Conservation (phyloP, 2,329 filamentous ascomycete genomes). For the Monilinia aucupariae region DNA sequence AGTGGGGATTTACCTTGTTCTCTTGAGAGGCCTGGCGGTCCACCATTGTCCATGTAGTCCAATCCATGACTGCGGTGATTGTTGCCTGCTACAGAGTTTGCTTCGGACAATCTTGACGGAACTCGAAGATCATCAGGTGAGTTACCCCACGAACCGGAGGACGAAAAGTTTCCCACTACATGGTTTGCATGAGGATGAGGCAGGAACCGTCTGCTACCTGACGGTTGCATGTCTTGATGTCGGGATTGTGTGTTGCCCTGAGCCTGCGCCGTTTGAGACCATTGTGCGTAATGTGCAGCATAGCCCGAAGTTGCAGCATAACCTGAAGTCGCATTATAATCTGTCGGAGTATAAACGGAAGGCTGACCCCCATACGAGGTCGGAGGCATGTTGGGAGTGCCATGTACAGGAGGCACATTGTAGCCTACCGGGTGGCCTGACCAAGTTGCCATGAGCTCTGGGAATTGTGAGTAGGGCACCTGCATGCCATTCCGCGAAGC, state of each 20-base stretch:
- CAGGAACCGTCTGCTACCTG: not conserved
- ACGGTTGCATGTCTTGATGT: not conserved
- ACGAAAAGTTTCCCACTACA: no score
- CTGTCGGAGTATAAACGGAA: not conserved
- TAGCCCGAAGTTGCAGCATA: not conserved
- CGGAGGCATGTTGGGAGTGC: not conserved
- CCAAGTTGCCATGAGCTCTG: not conserved
- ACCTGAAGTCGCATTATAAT: not conserved
- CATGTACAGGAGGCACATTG: not conserved
- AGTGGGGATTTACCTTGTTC: not conserved
- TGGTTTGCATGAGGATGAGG: conserved; percentile 1
- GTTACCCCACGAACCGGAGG: no score
- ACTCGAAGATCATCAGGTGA: not conserved
- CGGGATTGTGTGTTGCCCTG: not conserved
- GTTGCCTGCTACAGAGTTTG: not conserved
- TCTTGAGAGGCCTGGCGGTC: not conserved
- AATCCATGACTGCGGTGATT: not conserved
- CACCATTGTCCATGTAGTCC: not conserved
- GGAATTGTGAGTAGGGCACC: not conserved
- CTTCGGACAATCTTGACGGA: not conserved
- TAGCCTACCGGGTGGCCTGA: not conserved
- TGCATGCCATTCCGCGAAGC: not conserved
- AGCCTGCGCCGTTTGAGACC: not conserved
- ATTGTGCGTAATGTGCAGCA: not conserved
- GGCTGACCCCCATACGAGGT: not conserved